Conservation (phyloP, 1,284 basidiomycete genomes). For the Golubevia pallescens region DNA sequence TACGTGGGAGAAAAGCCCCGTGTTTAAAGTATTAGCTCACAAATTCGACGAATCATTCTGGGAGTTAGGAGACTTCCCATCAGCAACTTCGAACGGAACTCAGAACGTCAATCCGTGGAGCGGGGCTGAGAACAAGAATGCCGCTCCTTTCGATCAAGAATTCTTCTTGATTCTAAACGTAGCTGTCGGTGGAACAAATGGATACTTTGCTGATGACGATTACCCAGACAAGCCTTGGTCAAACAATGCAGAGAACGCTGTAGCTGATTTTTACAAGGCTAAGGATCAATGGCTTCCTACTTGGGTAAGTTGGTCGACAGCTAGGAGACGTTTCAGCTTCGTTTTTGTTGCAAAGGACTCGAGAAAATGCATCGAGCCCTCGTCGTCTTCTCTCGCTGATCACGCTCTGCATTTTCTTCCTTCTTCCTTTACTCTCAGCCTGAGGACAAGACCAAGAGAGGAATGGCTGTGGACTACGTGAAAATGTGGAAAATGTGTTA, state of each 20-base stretch:
- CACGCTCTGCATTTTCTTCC: too few relatives aligned
- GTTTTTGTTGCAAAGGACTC: too few relatives aligned
- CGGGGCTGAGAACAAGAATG: slow-evolving; percentile 16
- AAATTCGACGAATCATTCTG: slow-evolving; percentile 26
- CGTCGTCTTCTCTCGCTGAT: too few relatives aligned
- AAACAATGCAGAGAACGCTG: slow-evolving; percentile 22
- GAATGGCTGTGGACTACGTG: slow-evolving; percentile 41
- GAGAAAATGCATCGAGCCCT: too few relatives aligned
- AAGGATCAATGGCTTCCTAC: slow-evolving; percentile 27
- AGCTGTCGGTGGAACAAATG: slow-evolving; percentile 40
- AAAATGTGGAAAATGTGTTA: slow-evolving; percentile 43
- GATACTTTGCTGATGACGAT: slow-evolving; percentile 30
- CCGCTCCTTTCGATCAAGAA: too few relatives aligned
- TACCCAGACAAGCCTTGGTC: slow-evolving; percentile 40
- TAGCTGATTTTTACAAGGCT: slow-evolving; percentile 25
- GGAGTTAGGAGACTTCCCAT: slow-evolving; percentile 27
- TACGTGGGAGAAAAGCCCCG: slow-evolving; percentile 26
- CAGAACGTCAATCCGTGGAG: slow-evolving; percentile 28
- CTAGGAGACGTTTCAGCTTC: too few relatives aligned
- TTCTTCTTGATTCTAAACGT: slow-evolving; percentile 49
- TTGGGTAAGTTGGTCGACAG: slow-evolving; percentile 15
- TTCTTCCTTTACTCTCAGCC: too few relatives aligned
- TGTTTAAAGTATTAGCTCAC: slow-evolving; percentile 17
- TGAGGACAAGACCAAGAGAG: slow-evolving; percentile 14
- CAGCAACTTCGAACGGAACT: slow-evolving; percentile 27